Evolutionary conservation across 768 basidiomycete species (phyloP), one percentile per base, ranked within the genome.

Genomic region (Daedaleopsis nitida): DNA sequence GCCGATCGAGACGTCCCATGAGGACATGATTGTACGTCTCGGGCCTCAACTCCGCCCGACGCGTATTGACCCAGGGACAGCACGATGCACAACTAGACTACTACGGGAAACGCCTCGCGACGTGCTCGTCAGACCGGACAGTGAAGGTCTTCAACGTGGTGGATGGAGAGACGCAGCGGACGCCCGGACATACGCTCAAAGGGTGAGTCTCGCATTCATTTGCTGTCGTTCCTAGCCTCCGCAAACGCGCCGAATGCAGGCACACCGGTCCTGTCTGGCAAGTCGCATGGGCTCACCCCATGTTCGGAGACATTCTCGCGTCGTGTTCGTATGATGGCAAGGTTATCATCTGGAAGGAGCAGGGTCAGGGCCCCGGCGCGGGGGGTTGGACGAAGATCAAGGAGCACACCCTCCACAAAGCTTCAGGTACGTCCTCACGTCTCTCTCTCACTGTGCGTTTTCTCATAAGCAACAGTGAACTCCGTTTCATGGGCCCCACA

Each of bases 401-500:
- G 73, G 97, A 98, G 76, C 96, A 98, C 70, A 89, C 87, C 2
- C 77, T 97, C 52, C 97, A 99, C 72, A 91, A 87, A 51, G 97
- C 96, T 3, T 96, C 94, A 62, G 95, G 95, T 95, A 65, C 66
- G 82, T 79, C 14, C n/a, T n/a, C 45, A 17, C 10, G 37, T 12
- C 13, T 3, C 13, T 8, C 13, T 61, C 21, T 23, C 51, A 35
- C 23, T 27, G 53, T 23, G 51, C 10, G 23, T 24, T 7, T 32
- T 10, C 43, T 52, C 32, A 43, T 49, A 5, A 13, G 14, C 4
- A 37, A 17, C 19, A 96, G 96, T 98, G 52, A 99, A 99, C 77
- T 96, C 96, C 1, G 90, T 98, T 21, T 93, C 94, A 0, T 99
- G 97, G 97, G 96, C 96, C n/a, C 95, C 97, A 2, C 95, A 97